Evolutionary conservation across 306 rosid genomes (phyloP).

Genomic region (Mucuna pruriens): DNA sequence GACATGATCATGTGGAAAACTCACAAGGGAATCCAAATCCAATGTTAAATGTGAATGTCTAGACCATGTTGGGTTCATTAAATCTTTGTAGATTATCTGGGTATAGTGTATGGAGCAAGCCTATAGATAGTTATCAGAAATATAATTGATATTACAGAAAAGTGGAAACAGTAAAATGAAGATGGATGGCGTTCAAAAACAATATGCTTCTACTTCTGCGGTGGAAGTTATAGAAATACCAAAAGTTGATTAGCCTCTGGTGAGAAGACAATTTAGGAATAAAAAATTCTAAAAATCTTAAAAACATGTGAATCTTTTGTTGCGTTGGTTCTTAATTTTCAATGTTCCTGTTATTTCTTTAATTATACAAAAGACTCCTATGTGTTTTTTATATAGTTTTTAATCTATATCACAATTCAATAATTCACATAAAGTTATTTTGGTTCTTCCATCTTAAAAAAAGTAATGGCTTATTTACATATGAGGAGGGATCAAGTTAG

Average conservation of each 20-base stretch:
- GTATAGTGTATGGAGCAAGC: background rate
- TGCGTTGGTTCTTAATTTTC: background rate
- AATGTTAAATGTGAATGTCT: background rate
- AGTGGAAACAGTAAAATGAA: background rate
- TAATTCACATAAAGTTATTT: background rate
- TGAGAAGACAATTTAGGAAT: background rate
- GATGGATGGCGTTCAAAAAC: background rate
- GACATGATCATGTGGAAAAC: background rate
- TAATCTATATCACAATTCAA: constrained; percentile 2
- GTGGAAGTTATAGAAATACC: background rate
- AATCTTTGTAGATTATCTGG: constrained; percentile 9
- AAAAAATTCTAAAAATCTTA: background rate
- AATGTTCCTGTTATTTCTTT: background rate
- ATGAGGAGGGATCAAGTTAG: no score
- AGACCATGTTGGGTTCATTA: background rate
- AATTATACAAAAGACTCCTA: background rate
- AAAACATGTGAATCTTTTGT: background rate
- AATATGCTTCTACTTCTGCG: background rate
- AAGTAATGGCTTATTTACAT: background rate
- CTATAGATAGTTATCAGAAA: background rate
- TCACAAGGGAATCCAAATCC: background rate
- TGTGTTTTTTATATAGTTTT: background rate
- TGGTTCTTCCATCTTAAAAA: background rate
- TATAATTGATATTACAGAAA: background rate
- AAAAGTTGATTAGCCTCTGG: background rate